Percentiles rank a stretch among this genome's conserved stretches.
These are phyloP conservation scores for Tilletiopsis washingtonensis DNA, from an alignment of 1,284 basidiomycete genomes.

Conservation along the genomic window DNA sequence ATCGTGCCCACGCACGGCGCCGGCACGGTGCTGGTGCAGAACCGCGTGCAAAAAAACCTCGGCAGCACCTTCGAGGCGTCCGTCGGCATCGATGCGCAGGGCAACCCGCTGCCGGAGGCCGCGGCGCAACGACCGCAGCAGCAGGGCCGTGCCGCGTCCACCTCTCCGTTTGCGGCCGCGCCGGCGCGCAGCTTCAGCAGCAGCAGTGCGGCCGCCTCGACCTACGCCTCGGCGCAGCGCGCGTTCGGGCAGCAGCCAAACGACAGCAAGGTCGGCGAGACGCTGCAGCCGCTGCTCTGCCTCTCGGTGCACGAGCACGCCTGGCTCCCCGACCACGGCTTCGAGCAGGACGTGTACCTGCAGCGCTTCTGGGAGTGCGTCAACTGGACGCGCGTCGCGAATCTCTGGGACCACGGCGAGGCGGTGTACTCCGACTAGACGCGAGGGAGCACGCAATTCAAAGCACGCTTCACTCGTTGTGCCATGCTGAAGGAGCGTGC, in stretches of 20 bases:
- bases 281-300: constrained; percentile 71
- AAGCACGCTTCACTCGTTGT: too few species aligned
- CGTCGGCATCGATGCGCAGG: constrained; percentile 16
- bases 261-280: constrained; percentile 51
- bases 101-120: constrained; percentile 18
- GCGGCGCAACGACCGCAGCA: neutral
- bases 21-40: constrained; percentile 71
- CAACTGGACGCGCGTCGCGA: constrained; percentile 60
- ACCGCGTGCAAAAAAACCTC: constrained; percentile 21
- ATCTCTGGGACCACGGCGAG: constrained; percentile 11
- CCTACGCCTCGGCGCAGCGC: neutral
- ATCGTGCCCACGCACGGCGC: constrained; percentile 78
- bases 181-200: constrained; percentile 7
- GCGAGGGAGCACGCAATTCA: too few species aligned
- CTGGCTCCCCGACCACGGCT: constrained; percentile 81
- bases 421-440: too few species aligned
- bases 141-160: neutral
- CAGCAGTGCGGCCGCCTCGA: neutral
- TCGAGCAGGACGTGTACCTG: constrained; percentile 88
- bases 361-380: constrained; percentile 80
- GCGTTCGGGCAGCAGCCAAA: too few species aligned
- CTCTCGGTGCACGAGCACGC: constrained; percentile 82
- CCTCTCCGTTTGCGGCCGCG: neutral
- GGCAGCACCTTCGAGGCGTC: constrained; percentile 31
- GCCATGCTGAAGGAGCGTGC: too few species aligned